Base-by-base conservation (phyloP, 257 asterid species). In the Leptodermis oblonga region DNA sequence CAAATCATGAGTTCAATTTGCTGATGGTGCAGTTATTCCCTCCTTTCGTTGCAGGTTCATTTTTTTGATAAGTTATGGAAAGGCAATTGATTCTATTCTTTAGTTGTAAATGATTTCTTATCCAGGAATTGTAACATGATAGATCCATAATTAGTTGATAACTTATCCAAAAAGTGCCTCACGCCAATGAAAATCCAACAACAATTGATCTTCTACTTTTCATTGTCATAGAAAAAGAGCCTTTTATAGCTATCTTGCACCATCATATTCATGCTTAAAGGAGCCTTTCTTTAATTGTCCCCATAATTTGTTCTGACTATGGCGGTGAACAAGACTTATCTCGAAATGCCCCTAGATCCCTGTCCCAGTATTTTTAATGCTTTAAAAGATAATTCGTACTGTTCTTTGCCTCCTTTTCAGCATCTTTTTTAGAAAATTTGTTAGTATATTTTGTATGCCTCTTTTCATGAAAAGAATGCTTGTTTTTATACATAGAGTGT, bases 31-130 rank as follows among this genome's bases (percentile, higher is more conserved):
- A 10, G 22, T 28, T 7, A 22, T n/a, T 26, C 22, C n/a, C 31
- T 51, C 60, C 68, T 71, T 61, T 66, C 17, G 61, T 14, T 46
- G 73, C 65, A 62, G 76, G 42, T 45, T 72, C 63, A 49, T 53
- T 30, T 49, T n/a, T n/a, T n/a, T n/a, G 7, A 18, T 28, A 30
- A 41, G 52, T 26, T 15, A 46, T n/a, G 23, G 66, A 36, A 46
- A 53, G 13, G 7, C 33, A 23, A 22, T 46, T 28, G 18, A 34
- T 41, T 49, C 65, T 53, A 20, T 17, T n/a, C n/a, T n/a, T n/a
- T n/a, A n/a, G n/a, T n/a, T n/a, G n/a, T n/a, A n/a, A n/a, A n/a
- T n/a, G n/a, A n/a, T n/a, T n/a, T n/a, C n/a, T 26, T n/a, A 23
- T 23, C 48, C 23, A 15, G 60, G 30, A 65, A 65, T 11, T 42